Percentiles rank a stretch among this genome's conserved stretches.
phyloP scores from a whole-genome alignment of 768 basidiomycete genomes.

The Punctularia strigosozonata region DNA sequence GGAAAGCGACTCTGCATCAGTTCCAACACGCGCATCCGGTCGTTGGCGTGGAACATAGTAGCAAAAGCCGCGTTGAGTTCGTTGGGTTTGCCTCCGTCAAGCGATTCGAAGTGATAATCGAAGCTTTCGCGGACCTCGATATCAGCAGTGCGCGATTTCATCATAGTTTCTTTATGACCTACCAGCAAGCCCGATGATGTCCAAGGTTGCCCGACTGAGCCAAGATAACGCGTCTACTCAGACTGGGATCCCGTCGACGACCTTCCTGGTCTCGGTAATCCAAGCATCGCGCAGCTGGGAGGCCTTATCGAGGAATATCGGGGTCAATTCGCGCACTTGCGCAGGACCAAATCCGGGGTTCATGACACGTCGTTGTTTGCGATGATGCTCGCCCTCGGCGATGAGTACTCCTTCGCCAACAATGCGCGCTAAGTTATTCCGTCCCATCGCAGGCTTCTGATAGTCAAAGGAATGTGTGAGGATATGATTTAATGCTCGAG shows the following conservation, averaged over 20 bases:
- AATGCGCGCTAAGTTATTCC: constrained; percentile 4
- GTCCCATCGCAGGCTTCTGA: not conserved
- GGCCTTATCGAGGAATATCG: constrained; percentile 46
- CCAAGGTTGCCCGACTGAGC: constrained; percentile 24
- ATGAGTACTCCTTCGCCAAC: constrained; percentile 7
- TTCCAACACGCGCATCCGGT: not conserved
- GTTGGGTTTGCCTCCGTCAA: constrained; percentile 7
- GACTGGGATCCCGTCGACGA: constrained; percentile 9
- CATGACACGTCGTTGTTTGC: too few species aligned
- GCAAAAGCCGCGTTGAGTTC: constrained; percentile 1
- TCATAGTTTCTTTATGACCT: too few species aligned
- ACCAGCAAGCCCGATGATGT: constrained; percentile 31
- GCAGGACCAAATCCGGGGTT: constrained; percentile 57
- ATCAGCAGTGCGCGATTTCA: too few species aligned
- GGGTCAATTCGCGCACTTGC: constrained; percentile 46
- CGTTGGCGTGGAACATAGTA: not conserved
- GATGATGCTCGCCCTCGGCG: too few species aligned
- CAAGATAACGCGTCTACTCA: constrained; percentile 22
- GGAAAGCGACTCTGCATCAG: not conserved
- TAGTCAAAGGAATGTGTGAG: not conserved
- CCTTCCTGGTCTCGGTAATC: constrained; percentile 20
- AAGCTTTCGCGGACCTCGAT: too few species aligned
- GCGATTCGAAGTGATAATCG: constrained; percentile 21
- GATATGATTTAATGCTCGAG: not conserved
- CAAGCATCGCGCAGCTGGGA: constrained; percentile 12